Percentiles rank a stretch among this genome's conserved stretches.
phyloP scores from a whole-genome alignment of 2,329 filamentous ascomycete genomes.

The Orbilia ellipsospora region DNA sequence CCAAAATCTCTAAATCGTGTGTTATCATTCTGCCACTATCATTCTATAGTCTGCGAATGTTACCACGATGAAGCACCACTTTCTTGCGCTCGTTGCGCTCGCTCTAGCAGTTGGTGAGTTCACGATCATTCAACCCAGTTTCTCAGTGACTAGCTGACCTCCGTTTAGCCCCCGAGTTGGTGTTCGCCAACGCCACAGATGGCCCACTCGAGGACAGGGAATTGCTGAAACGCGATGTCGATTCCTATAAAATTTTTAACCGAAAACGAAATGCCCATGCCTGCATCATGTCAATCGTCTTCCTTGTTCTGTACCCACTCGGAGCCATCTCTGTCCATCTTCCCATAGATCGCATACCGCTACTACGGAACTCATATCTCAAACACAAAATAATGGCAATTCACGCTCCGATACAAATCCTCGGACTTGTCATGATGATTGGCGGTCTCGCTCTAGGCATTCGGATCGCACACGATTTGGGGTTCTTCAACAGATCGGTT shows the following conservation, averaged over 20 bases:
- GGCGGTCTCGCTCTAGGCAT: conserved; percentile 32
- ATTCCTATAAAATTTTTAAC: conserved; percentile 16
- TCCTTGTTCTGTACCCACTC: conserved; percentile 16
- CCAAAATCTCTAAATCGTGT: too few species aligned
- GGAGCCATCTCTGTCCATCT: conserved; percentile 22
- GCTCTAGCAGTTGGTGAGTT: too few species aligned
- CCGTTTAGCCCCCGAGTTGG: too few species aligned
- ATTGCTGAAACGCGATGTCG: conserved; percentile 8
- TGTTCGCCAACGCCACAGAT: neutral
- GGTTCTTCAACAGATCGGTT: too few species aligned
- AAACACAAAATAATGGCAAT: conserved; percentile 25
- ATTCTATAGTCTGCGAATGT: too few species aligned
- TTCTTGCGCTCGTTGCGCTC: too few species aligned
- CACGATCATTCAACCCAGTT: too few species aligned
- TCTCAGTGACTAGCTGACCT: too few species aligned
- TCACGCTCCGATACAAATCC: conserved; percentile 36
- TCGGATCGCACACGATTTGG: conserved; percentile 5
- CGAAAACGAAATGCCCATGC: conserved; percentile 27
- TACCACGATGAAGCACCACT: too few species aligned
- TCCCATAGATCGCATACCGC: neutral
- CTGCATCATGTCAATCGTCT: conserved; percentile 21
- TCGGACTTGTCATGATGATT: conserved; percentile 30
- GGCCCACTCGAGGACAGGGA: neutral
- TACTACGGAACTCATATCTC: conserved; percentile 29
- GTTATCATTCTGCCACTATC: too few species aligned